Percentiles rank a stretch among this genome's conserved stretches.
Evolutionary conservation across 2,329 filamentous ascomycete genomes (phyloP).

Genomic region (Sclerotinia minor): DNA sequence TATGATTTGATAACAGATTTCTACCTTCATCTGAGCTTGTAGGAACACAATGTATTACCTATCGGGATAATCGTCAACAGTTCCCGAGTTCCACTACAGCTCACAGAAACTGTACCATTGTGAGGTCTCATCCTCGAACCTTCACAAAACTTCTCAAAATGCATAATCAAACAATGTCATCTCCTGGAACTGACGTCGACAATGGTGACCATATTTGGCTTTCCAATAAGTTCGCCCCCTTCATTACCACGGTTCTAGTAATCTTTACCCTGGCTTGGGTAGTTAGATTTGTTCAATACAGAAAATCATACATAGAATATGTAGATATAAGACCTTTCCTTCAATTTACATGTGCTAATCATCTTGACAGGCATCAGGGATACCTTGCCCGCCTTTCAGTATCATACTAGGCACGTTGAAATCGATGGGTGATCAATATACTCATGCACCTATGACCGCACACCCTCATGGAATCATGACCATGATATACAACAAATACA

Average conservation of each 20-base stretch:
- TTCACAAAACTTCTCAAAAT: background rate
- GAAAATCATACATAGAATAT: slow-evolving; percentile 17
- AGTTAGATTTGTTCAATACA: slow-evolving; percentile 8
- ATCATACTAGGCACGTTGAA: slow-evolving; percentile 15
- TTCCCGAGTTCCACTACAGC: background rate
- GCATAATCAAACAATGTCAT: background rate
- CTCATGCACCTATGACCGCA: slow-evolving; percentile 9
- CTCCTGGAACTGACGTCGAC: too few species aligned
- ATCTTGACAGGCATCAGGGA: slow-evolving; percentile 2
- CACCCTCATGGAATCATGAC: slow-evolving; percentile 26
- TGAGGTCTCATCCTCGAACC: background rate
- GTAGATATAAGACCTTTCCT: background rate
- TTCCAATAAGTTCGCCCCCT: background rate
- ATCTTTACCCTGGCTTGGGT: background rate
- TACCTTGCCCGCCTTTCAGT: slow-evolving; percentile 23
- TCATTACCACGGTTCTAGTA: background rate
- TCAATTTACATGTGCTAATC: background rate
- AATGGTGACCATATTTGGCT: background rate
- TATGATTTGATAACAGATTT: background rate
- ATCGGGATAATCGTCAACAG: too few species aligned
- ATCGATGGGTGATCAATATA: slow-evolving; percentile 16
- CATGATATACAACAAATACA: slow-evolving; percentile 20
- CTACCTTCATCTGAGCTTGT: background rate
- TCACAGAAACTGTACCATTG: background rate
- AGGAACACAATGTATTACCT: background rate